Evolutionary conservation across 2,329 filamentous ascomycete genomes (phyloP), one percentile per base, ranked within the genome.

Genomic region (Cercospora berteroae): DNA sequence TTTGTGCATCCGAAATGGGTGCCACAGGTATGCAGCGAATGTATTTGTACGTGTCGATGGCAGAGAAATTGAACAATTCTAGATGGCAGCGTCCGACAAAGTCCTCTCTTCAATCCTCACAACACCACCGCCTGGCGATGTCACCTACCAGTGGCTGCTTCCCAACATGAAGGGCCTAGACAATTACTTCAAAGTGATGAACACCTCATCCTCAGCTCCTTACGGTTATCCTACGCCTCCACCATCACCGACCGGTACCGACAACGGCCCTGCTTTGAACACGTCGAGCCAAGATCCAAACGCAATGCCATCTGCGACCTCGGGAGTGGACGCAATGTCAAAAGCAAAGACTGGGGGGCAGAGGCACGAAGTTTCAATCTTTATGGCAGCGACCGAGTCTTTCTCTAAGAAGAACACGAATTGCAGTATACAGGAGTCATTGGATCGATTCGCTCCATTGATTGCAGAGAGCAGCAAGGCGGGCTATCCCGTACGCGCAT

Each of bases 1-100:
- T 93, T 96, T 75, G 92, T 96, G 9, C 87, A 90, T 57, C 91
- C 92, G 1, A 93, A 91, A 86, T 94, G 90, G 87, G 89, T 94
- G 60, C 92, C 93, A 3, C 93, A 95, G 84, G 87, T 92, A 56
- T 63, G 71, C 36, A 56, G 31, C 20, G 55, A 20, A 18, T 42
- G 33, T 12, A 7, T 29, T 25, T 20, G 10, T 10, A 16, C 6
- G 31, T 31, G 27, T 52, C 23, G 48, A n/a, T 9, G 48, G 12
- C 44, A 27, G 23, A 42, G 25, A 39, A 52, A 65, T 63, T 70
- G 57, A 71, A 60, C 36, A 39, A 20, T 33, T 31, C 42, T 67
- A 92, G 89, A 94, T 94, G 91, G 89, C 89, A 70, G 90, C 91
- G 74, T 94, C 92, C 1, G 86, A 87, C 75, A 85, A 91, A 48